phyloP scores from a whole-genome alignment of 1,139 yeast species.

The Groenewaldozyma sp. region DNA sequence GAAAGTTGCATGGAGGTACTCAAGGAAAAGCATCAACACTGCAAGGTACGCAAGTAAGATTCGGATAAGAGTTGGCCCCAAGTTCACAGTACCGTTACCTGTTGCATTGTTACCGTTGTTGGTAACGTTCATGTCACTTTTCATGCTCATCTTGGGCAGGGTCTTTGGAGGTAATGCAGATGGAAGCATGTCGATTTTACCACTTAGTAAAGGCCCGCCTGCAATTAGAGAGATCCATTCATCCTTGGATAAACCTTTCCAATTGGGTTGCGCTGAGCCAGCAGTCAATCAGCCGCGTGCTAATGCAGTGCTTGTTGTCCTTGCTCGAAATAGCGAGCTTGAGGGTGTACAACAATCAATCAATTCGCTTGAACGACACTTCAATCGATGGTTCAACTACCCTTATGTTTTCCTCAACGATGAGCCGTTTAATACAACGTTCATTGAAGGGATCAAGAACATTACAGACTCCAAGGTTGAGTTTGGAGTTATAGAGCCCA shows the following conservation, averaged over 20 bases:
- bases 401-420: constrained; percentile 86
- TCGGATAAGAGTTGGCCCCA: constrained; percentile 11
- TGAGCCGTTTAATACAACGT: constrained; percentile 58
- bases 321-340: constrained; percentile 69
- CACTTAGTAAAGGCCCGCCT: constrained; percentile 8
- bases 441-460: constrained; percentile 23
- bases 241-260: constrained; percentile 26
- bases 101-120: constrained; percentile 8
- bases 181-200: constrained; percentile 6
- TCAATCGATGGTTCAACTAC: constrained; percentile 83
- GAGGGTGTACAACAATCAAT: constrained; percentile 61
- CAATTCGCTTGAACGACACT: constrained; percentile 68
- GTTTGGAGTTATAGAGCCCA: constrained; percentile 48
- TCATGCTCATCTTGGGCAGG: not conserved
- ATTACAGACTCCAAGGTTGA: constrained; percentile 41
- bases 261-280: constrained; percentile 29
- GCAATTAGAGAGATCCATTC: constrained; percentile 8
- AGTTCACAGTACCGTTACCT: constrained; percentile 12
- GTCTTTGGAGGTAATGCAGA: constrained; percentile 3
- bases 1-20: too few relatives aligned
- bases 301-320: constrained; percentile 75
- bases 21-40: not conserved
- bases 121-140: constrained; percentile 2
- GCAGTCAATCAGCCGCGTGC: constrained; percentile 34
- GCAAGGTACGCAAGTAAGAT: constrained; percentile 1